phyloP scores from a whole-genome alignment of 768 basidiomycete genomes.

The Chalciporus sphaerocephalus region DNA sequence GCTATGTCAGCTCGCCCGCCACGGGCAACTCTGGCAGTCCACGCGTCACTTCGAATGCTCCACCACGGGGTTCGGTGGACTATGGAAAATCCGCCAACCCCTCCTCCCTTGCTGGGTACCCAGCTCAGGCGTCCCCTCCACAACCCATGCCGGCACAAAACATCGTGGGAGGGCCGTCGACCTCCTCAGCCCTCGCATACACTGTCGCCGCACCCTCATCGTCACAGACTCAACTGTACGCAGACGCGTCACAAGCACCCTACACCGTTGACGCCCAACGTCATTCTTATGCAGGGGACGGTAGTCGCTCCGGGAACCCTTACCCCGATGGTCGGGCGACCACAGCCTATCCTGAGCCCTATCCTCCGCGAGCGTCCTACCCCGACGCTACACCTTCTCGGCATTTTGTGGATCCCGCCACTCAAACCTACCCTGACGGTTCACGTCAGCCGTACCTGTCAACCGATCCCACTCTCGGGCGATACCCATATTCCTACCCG shows the following conservation, averaged over 20 bases:
- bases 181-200: constrained; percentile 25
- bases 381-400: constrained; percentile 22
- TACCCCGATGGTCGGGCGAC: constrained; percentile 25
- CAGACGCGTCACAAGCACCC: constrained; percentile 19
- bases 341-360: constrained; percentile 23
- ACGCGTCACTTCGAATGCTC: constrained; percentile 20
- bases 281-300: constrained; percentile 20
- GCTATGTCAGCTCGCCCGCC: constrained; percentile 48
- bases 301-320: constrained; percentile 25
- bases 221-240: constrained; percentile 23
- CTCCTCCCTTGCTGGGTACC: constrained; percentile 27
- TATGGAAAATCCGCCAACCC: constrained; percentile 24
- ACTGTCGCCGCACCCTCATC: constrained; percentile 18
- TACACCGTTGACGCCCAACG: constrained; percentile 22
- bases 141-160: constrained; percentile 21
- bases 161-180: constrained; percentile 17
- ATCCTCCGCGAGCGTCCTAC: constrained; percentile 24
- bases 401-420: constrained; percentile 20
- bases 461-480: constrained; percentile 18
- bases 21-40: constrained; percentile 59
- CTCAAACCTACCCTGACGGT: constrained; percentile 22
- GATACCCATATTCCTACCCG: constrained; percentile 39
- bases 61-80: constrained; percentile 25
- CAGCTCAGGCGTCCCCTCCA: constrained; percentile 19
- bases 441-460: constrained; percentile 29